Conservation (phyloP, 2,329 filamentous ascomycete species). For the Pyrenochaeta sp. region DNA sequence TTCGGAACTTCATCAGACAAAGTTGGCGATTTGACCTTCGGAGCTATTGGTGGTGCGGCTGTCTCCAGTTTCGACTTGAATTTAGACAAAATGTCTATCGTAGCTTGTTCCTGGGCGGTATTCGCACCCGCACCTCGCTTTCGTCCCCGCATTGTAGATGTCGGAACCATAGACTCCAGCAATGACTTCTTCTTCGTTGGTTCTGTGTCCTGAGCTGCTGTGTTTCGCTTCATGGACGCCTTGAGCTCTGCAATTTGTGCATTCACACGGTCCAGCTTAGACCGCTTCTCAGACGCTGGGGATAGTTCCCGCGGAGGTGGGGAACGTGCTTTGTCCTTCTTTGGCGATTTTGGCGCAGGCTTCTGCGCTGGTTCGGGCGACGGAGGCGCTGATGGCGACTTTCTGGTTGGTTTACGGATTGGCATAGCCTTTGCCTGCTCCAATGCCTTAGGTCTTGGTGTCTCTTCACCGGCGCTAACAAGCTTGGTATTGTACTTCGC, state of each 20-base stretch:
- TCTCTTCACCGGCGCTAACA: constrained; percentile 59
- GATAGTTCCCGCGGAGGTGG: constrained; percentile 52
- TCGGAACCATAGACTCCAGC: constrained; percentile 77
- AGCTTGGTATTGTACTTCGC: constrained; percentile 81
- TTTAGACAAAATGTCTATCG: constrained; percentile 75
- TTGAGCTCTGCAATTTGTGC: constrained; percentile 83
- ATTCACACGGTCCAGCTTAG: constrained; percentile 73
- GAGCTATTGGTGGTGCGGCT: constrained; percentile 46
- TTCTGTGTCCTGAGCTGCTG: constrained; percentile 38
- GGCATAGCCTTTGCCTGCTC: constrained; percentile 39
- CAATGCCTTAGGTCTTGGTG: constrained; percentile 51
- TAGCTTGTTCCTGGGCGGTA: constrained; percentile 55
- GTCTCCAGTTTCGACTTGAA: constrained; percentile 79
- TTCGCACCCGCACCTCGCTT: constrained; percentile 72
- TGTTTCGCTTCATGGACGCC: constrained; percentile 78
- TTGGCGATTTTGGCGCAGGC: constrained; percentile 20
- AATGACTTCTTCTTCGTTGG: constrained; percentile 65
- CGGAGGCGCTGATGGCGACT: constrained; percentile 35
- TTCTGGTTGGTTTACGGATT: constrained; percentile 40
- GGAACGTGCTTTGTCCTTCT: constrained; percentile 25
- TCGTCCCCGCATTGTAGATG: constrained; percentile 73
- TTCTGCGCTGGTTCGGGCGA: constrained; percentile 29
- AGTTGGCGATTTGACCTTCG: constrained; percentile 40
- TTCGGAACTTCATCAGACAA: constrained; percentile 29
- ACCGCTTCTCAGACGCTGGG: constrained; percentile 46